Evolutionary conservation across 768 basidiomycete genomes (phyloP), one percentile per base, ranked within the genome.

Genomic region (Tulasnella sp.): DNA sequence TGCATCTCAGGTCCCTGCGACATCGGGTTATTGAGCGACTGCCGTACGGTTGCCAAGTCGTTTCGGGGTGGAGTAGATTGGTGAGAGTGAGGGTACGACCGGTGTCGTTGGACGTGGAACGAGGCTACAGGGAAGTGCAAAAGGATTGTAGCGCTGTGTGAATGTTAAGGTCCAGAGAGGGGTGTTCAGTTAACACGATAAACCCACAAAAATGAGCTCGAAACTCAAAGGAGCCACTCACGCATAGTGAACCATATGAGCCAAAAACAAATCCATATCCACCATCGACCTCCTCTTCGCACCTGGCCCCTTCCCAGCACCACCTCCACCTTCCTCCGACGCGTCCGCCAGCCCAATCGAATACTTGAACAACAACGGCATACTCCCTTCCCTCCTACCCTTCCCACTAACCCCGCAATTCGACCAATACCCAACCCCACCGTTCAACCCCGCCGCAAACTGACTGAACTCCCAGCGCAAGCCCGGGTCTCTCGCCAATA

Each of bases 161-260:
- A 47, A 47, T n/a, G n/a, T n/a, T n/a, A n/a, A n/a, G n/a, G n/a
- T n/a, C n/a, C n/a, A n/a, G n/a, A n/a, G n/a, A n/a, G n/a, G n/a
- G n/a, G n/a, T n/a, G n/a, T n/a, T n/a, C n/a, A n/a, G n/a, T n/a
- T n/a, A n/a, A 62, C 4, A 39, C 19, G 26, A 69, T 70, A 22
- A 29, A 44, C 19, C n/a, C 37, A 41, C 8, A 14, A 35, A 52
- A 16, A 34, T 35, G 22, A 39, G 22, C 35, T 39, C 9, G 7
- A 2, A 22, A 19, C 4, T 35, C 34, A 11, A 11, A 22, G 22
- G 67, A 44, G 68, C 12, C 9, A 69, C 70, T 62, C 29, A 71
- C 70, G 70, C 59, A 35, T 71, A 52, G 22, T 62, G 70, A 62
- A 71, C 41, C 52, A 71, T 64, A 71, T 71, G 70, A 22, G 70